Conservation (phyloP, 495 filamentous ascomycete genomes). For the Talaromyces ruber region DNA sequence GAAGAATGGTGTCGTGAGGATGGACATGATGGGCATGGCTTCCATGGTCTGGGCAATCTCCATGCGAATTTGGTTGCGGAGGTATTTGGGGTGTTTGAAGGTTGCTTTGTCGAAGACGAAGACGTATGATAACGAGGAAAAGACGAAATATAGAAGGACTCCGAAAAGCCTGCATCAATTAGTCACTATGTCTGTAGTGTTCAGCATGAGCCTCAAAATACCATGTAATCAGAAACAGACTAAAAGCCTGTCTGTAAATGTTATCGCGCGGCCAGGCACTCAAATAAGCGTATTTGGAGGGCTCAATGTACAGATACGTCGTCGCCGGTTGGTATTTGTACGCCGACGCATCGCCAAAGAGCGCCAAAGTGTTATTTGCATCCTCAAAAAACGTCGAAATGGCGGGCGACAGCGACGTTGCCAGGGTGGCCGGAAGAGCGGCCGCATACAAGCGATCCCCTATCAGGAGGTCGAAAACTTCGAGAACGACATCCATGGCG, state of each 20-base stretch:
- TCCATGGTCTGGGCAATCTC: constrained; percentile 74
- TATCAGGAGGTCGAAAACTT: constrained; percentile 74
- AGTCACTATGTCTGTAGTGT: constrained; percentile 5
- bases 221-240: constrained; percentile 81
- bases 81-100: constrained; percentile 86
- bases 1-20: constrained; percentile 78
- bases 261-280: constrained; percentile 77
- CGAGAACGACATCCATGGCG: constrained; percentile 85
- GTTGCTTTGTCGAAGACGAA: constrained; percentile 93
- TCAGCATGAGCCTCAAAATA: constrained; percentile 27
- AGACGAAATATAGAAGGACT: constrained; percentile 73
- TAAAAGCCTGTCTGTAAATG: constrained; percentile 65
- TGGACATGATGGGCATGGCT: constrained; percentile 74
- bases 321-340: constrained; percentile 68
- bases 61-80: constrained; percentile 83
- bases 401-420: constrained; percentile 31
- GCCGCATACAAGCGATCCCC: constrained; percentile 75
- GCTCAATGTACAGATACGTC: constrained; percentile 57
- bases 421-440: constrained; percentile 52
- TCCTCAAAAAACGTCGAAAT: constrained; percentile 30
- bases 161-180: constrained; percentile 66
- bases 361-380: constrained; percentile 26
- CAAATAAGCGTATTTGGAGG: constrained; percentile 70
- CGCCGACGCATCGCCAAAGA: constrained; percentile 34
- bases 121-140: constrained; percentile 73